phyloP scores from a whole-genome alignment of 305 asterid genomes.

The Fraxinus paxiana region DNA sequence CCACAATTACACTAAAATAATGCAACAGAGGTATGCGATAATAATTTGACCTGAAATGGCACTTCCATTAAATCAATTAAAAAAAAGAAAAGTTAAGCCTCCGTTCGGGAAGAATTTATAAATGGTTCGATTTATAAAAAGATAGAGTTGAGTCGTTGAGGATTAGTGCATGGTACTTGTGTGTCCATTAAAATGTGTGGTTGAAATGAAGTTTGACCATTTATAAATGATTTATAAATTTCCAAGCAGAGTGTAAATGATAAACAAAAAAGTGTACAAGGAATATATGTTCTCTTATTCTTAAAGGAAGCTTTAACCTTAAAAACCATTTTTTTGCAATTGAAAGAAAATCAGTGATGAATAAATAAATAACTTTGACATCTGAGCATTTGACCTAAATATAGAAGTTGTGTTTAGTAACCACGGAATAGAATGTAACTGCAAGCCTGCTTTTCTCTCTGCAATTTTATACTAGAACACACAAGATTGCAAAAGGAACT shows the following conservation, averaged over 20 bases:
- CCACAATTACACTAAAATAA: not conserved
- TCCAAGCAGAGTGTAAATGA: not conserved
- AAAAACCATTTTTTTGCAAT: not conserved
- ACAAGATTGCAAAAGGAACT: not conserved
- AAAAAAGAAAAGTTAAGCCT: not conserved
- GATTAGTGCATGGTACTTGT: not conserved
- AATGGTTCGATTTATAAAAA: not conserved
- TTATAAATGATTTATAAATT: not conserved
- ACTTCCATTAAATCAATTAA: not conserved
- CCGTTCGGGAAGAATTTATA: not conserved
- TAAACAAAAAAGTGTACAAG: not conserved
- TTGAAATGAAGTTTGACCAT: not conserved
- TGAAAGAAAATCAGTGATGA: not conserved
- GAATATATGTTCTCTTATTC: not conserved
- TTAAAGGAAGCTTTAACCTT: not conserved
- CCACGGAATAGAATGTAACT: not conserved
- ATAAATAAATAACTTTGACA: not conserved
- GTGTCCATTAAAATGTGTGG: not conserved
- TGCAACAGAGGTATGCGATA: not conserved
- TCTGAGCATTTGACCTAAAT: not conserved
- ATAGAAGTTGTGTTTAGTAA: not conserved
- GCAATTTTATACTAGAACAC: not conserved
- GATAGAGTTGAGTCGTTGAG: not conserved
- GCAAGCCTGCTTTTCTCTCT: not conserved
- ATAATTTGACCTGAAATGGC: not conserved